Conservation (phyloP, 2,329 filamentous ascomycete genomes). For the Fusarium piperis region DNA sequence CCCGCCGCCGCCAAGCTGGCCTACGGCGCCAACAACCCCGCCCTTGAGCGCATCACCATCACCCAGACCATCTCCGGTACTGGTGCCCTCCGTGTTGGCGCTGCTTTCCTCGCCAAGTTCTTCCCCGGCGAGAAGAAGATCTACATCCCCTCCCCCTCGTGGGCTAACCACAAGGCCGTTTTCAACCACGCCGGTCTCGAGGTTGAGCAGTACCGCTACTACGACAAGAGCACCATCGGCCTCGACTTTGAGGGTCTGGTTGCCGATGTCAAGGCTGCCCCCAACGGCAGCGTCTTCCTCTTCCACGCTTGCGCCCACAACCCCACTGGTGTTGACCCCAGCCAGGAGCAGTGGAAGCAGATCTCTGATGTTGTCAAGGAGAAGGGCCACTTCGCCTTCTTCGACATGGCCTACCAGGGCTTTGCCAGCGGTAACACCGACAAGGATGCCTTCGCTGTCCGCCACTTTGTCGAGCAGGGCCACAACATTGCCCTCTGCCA, state of each 20-base stretch:
- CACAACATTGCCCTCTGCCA: conserved; percentile 89
- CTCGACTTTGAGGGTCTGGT: conserved; percentile 96
- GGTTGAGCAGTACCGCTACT: conserved; percentile 97
- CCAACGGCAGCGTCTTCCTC: conserved; percentile 87
- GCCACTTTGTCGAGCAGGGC: conserved; percentile 92
- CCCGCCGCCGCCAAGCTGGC: conserved; percentile 90
- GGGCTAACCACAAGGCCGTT: conserved; percentile 98
- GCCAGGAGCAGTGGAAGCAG: conserved; percentile 88
- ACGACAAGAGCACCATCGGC: conserved; percentile 98
- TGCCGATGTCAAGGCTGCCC: conserved; percentile 88
- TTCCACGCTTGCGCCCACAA: conserved; percentile 99
- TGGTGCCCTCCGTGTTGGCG: conserved; percentile 93
- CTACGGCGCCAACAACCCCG: conserved; percentile 83
- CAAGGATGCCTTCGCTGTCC: conserved; percentile 91
- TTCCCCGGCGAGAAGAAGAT: conserved; percentile 93
- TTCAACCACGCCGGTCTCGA: conserved; percentile 92
- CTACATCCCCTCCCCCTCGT: conserved; percentile 95
- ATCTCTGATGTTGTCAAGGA: conserved; percentile 89
- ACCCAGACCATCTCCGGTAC: conserved; percentile 99
- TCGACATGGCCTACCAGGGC: conserved; percentile 99
- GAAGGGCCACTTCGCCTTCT: conserved; percentile 92
- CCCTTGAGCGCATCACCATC: conserved; percentile 83
- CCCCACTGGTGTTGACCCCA: conserved; percentile 96
- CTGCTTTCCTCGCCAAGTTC: conserved; percentile 90
- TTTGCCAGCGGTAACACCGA: conserved; percentile 94